Evolutionary conservation across 1,284 basidiomycete genomes (phyloP).

Genomic region (Cryptococcus sp.): DNA sequence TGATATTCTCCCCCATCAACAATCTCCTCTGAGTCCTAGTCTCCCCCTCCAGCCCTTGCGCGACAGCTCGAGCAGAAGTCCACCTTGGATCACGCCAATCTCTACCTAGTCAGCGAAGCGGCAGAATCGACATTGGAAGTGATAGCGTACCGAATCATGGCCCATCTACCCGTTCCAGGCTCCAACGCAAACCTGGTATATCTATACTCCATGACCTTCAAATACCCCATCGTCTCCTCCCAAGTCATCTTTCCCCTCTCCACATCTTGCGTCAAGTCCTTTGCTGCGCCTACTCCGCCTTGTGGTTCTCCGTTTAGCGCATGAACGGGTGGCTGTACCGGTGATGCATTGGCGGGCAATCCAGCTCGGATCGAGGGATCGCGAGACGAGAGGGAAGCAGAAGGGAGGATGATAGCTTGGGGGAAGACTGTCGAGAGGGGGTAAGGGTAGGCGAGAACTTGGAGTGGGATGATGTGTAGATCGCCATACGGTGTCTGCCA

Average conservation of each 20-base stretch:
- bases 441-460: slow-evolving; percentile 65
- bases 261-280: slow-evolving; percentile 40
- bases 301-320: slow-evolving; percentile 24
- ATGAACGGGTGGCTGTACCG: slow-evolving; percentile 11
- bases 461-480: slow-evolving; percentile 67
- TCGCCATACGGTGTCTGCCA: slow-evolving; percentile 72
- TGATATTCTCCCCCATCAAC: slow-evolving; percentile 80
- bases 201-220: slow-evolving; percentile 60
- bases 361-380: slow-evolving; percentile 14
- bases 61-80: slow-evolving; percentile 60
- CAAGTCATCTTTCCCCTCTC: slow-evolving; percentile 39
- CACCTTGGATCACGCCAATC: slow-evolving; percentile 88
- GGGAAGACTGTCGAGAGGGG: slow-evolving; percentile 73
- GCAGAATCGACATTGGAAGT: background rate
- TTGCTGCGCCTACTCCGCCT: slow-evolving; percentile 38
- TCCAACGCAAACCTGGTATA: slow-evolving; percentile 89
- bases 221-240: slow-evolving; percentile 47
- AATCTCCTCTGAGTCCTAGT: slow-evolving; percentile 61
- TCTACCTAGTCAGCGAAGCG: slow-evolving; percentile 35
- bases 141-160: slow-evolving; percentile 63
- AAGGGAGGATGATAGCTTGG: slow-evolving; percentile 16
- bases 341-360: slow-evolving; percentile 4
- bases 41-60: slow-evolving; percentile 56
- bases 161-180: slow-evolving; percentile 73
- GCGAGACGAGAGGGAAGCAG: slow-evolving; percentile 12